These are phyloP conservation scores for Arxiozyma telluris DNA, from an alignment of 1,139 yeast genomes.

Conservation along the genomic window DNA sequence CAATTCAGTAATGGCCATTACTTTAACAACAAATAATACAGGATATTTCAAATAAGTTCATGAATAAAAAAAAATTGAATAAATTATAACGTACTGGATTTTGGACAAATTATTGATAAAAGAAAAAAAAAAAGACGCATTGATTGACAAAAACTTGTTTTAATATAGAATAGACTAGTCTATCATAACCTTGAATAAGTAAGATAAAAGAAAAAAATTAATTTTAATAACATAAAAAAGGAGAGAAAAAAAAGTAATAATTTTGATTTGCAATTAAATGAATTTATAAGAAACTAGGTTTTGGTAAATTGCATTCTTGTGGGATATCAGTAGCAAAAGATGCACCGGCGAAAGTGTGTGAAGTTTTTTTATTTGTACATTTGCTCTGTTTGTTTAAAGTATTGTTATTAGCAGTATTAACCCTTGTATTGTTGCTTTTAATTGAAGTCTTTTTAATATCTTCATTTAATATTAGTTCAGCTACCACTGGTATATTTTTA, in stretches of 20 bases:
- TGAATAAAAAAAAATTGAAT: background rate
- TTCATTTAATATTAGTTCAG: background rate
- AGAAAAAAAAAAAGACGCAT: too few relatives aligned
- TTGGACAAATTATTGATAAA: too few relatives aligned
- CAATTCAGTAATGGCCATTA: background rate
- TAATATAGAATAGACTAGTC: too few relatives aligned
- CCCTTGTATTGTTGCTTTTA: background rate
- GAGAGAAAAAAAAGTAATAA: constrained; percentile 1
- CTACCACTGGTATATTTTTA: background rate
- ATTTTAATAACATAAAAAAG: background rate
- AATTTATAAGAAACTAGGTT: constrained; percentile 13
- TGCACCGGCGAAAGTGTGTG: constrained; percentile 28
- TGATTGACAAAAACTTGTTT: too few relatives aligned
- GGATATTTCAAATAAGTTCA: background rate
- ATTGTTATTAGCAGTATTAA: background rate
- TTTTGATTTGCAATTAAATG: background rate
- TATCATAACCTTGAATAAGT: too few relatives aligned
- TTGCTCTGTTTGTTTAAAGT: background rate
- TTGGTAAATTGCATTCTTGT: constrained; percentile 18
- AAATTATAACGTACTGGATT: background rate
- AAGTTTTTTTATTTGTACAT: constrained; percentile 5
- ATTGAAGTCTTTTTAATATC: background rate
- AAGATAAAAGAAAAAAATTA: background rate
- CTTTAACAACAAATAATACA: background rate
- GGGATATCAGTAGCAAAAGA: constrained; percentile 30